Base-by-base conservation (phyloP, 2,329 filamentous ascomycete species). In the Fusarium dimerum region DNA sequence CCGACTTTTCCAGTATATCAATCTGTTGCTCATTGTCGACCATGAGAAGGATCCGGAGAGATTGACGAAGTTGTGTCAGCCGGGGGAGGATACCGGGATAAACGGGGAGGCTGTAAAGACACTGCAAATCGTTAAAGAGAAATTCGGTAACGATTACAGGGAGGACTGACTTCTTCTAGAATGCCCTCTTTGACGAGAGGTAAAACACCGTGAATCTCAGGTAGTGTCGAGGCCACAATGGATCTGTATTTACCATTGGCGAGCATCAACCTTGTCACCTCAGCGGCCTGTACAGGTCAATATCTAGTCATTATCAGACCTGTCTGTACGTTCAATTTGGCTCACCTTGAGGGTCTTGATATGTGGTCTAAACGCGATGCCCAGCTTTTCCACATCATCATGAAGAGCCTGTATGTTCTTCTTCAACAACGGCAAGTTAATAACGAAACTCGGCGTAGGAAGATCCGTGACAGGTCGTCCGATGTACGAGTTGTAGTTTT, bases 281-380 rank as follows among this genome's bases (percentile, higher is more conserved):
- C 69, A 3, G 68, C 55, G 2, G 68, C 73, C 68, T 77, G 8
- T 3, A 26, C 1, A 11, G 6, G n/a, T 20, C 10, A 43, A 30
- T 11, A 36, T 38, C 8, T 12, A 8, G 15, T 16, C 1, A 12
- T 5, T 15, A 2, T 10, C 15, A 11, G 2, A 1, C 5, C 18
- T 1, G 3, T 9, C 18, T 1, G 3, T 9, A 15, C 3, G 2
- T 3, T 12, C 15, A 1, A 16, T 5, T 26, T 26, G 20, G 36
- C 34, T 3, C 39, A 73, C 74, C 67, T 77, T 77, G 20, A 76
- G 65, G 0, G 74, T 77, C 57, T 77, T 77, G n/a, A 77, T 69
- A 56, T 77, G 74, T 16, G 74, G 73, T 17, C 74, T 61, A 26
- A 77, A 76, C 4, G 59, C 52, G 29, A 77, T 69, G 0, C 68